These are phyloP conservation scores for Daphne laureola DNA, from an alignment of 441 rosid species.

Conservation along the genomic window DNA sequence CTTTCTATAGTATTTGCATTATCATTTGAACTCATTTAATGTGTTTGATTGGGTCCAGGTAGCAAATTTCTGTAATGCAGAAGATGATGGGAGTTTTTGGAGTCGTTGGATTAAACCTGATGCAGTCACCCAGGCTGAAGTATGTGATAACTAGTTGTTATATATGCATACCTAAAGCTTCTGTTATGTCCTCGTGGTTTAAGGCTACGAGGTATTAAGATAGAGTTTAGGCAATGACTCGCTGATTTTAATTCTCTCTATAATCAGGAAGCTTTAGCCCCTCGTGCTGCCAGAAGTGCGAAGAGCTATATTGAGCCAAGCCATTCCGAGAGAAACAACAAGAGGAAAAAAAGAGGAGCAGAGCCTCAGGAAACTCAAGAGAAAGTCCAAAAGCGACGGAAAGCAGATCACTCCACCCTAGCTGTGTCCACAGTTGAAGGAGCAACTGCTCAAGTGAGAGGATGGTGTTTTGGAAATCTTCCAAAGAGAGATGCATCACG, in stretches of 20 bases:
- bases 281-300: constrained; percentile 90
- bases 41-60: constrained; percentile 44
- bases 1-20: constrained; percentile 8
- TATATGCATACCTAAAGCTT: constrained; percentile 12
- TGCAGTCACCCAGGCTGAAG: constrained; percentile 79
- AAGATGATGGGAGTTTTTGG: constrained; percentile 99
- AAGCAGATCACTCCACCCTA: constrained; percentile 59
- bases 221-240: not conserved
- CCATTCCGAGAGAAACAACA: constrained; percentile 58
- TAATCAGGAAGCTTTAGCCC: constrained; percentile 79
- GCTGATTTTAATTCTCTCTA: constrained; percentile 6
- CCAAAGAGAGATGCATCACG: constrained; percentile 97
- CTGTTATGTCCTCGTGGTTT: constrained; percentile 1
- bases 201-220: not conserved
- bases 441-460: constrained; percentile 92
- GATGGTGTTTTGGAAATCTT: constrained; percentile 94
- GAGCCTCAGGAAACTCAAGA: constrained; percentile 63
- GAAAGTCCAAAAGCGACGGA: constrained; percentile 74
- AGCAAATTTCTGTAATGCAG: constrained; percentile 82
- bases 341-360: constrained; percentile 79
- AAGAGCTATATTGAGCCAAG: constrained; percentile 88
- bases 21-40: constrained; percentile 8
- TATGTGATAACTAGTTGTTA: constrained; percentile 25
- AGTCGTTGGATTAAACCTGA: constrained; percentile 99
- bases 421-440: constrained; percentile 76